Conservation (phyloP, 2,329 filamentous ascomycete species). For the Ceratocystis destructans region DNA sequence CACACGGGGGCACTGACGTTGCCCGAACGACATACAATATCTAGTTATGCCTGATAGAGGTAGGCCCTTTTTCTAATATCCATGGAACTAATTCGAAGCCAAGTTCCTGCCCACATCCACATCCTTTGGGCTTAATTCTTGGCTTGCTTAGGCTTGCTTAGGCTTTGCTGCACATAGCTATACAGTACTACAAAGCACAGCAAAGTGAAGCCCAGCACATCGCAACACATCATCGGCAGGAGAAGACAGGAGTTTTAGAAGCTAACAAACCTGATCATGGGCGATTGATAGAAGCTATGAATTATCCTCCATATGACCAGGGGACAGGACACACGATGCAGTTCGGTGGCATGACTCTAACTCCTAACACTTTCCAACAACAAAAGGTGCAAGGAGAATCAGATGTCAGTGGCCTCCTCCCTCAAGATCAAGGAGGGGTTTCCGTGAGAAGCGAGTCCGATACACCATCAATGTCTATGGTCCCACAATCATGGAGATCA, state of each 20-base stretch:
- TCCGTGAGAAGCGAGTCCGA: neutral
- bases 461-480: conserved; percentile 3
- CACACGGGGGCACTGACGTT: conserved; percentile 1
- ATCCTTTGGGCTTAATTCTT: neutral
- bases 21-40: neutral
- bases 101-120: neutral
- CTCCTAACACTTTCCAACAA: neutral
- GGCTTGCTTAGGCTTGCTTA: no score
- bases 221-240: neutral
- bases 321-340: neutral
- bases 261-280: neutral
- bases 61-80: neutral
- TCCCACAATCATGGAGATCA: neutral
- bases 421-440: conserved; percentile 4
- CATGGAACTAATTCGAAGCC: neutral
- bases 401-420: neutral
- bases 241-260: neutral
- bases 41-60: conserved; percentile 13
- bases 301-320: conserved; percentile 12
- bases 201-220: no score
- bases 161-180: no score
- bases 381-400: conserved; percentile 3
- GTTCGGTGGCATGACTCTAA: neutral
- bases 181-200: no score
- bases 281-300: conserved; percentile 7